Conservation (phyloP, 2,329 filamentous ascomycete species). For the Gnomoniopsis sp. region DNA sequence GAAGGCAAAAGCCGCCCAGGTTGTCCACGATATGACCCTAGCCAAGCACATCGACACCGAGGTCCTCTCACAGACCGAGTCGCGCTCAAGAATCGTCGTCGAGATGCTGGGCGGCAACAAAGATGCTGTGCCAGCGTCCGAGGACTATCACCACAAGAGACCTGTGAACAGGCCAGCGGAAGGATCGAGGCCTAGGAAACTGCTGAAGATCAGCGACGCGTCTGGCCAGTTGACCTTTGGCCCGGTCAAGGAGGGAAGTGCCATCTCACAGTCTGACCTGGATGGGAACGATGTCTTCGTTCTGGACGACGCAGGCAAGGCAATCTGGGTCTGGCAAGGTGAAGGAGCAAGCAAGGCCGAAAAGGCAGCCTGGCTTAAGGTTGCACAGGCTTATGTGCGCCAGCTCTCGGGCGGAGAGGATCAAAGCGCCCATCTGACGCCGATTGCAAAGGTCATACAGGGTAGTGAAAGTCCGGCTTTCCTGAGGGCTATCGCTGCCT, state of each 20-base stretch:
- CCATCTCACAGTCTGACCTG: slow-evolving; percentile 45
- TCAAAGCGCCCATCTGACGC: slow-evolving; percentile 39
- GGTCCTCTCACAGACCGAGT: slow-evolving; percentile 60
- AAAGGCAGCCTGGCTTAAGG: slow-evolving; percentile 57
- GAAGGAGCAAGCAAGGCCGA: slow-evolving; percentile 53
- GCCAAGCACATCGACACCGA: slow-evolving; percentile 64
- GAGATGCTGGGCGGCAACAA: slow-evolving; percentile 50
- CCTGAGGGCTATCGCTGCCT: slow-evolving; percentile 38
- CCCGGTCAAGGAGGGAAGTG: slow-evolving; percentile 52
- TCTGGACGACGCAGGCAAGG: slow-evolving; percentile 52
- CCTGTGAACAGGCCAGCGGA: slow-evolving; percentile 34
- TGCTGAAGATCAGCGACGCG: slow-evolving; percentile 63
- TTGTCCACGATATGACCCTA: slow-evolving; percentile 61
- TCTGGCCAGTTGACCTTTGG: slow-evolving; percentile 55
- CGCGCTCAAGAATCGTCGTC: slow-evolving; percentile 51
- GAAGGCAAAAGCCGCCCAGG: slow-evolving; percentile 64
- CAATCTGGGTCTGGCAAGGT: slow-evolving; percentile 67
- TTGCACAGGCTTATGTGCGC: slow-evolving; percentile 54
- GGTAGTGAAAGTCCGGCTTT: slow-evolving; percentile 55
- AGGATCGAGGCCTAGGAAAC: slow-evolving; percentile 32
- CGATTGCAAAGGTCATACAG: slow-evolving; percentile 55
- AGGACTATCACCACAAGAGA: slow-evolving; percentile 35
- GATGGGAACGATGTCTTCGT: slow-evolving; percentile 61
- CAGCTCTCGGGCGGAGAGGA: slow-evolving; percentile 34
- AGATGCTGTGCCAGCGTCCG: slow-evolving; percentile 39